phyloP scores from a whole-genome alignment of 768 basidiomycete genomes.

The Amanita inopinata region DNA sequence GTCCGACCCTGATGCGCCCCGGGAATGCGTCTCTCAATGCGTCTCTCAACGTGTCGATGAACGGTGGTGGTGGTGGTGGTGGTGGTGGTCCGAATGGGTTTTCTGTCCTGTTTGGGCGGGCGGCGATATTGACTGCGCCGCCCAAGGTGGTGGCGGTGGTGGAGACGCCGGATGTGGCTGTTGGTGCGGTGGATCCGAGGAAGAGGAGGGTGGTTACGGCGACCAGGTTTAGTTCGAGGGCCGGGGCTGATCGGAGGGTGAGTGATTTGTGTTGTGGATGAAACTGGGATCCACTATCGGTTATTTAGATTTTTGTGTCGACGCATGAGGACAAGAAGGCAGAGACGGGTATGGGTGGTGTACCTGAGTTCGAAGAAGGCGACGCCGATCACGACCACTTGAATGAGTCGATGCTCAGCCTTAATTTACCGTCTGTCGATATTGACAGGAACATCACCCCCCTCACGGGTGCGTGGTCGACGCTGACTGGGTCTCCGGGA shows the following conservation, averaged over 20 bases:
- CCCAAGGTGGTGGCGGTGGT: slow-evolving; percentile 76
- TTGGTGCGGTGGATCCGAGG: slow-evolving; percentile 78
- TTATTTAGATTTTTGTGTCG: slow-evolving; percentile 65
- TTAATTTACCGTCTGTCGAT: slow-evolving; percentile 35
- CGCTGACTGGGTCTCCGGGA: slow-evolving; percentile 33
- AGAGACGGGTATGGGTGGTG: slow-evolving; percentile 15
- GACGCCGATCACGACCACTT: too few species aligned
- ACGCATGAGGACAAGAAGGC: slow-evolving; percentile 58
- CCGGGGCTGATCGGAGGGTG: slow-evolving; percentile 76
- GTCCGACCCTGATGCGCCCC: slow-evolving; percentile 12
- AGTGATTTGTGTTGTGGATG: slow-evolving; percentile 18
- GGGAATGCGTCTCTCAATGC: slow-evolving; percentile 38
- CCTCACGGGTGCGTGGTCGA: slow-evolving; percentile 68
- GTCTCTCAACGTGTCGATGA: too few species aligned
- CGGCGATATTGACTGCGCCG: slow-evolving; percentile 73
- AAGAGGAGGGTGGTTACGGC: slow-evolving; percentile 82
- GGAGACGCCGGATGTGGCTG: slow-evolving; percentile 82
- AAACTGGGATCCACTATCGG: slow-evolving; percentile 2
- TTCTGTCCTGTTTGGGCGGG: slow-evolving; percentile 50
- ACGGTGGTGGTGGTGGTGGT: too few species aligned
- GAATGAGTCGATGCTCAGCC: slow-evolving; percentile 18
- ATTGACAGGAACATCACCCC: slow-evolving; percentile 58
- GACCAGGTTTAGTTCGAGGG: slow-evolving; percentile 77
- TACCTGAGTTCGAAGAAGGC: slow-evolving; percentile 17
- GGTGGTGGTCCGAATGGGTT: slow-evolving; percentile 17